Base-by-base conservation (phyloP, 78 protist genomes). In the Cavenderia fasciculata region DNA sequence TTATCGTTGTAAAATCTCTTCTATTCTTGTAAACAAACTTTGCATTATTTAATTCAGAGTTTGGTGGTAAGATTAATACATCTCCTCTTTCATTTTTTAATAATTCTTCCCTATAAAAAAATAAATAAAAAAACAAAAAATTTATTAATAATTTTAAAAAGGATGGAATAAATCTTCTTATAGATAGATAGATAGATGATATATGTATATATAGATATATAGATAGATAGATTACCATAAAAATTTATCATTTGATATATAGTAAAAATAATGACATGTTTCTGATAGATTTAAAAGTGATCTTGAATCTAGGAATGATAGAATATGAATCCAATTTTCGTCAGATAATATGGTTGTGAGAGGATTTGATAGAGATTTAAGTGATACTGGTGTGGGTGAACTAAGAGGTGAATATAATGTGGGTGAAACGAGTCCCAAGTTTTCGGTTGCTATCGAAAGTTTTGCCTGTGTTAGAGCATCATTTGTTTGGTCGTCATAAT, bases 271-370 rank as follows among this genome's bases (percentile, higher is more conserved):
- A n/a, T 52, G 71, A 31, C 70, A 82, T 7, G 47, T 34, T 44
- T 65, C 78, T 5, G 90, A 82, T 2, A 68, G 49, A 1, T 54
- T 27, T 27, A 82, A 21, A 11, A 82, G 21, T 0, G 90, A 56
- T 82, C 57, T 68, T n/a, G 10, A 56, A 25, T 82, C 90, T 43
- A 82, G 40, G 33, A 16, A 14, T 10, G 40, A 36, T 41, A 82
- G 54, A n/a, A 82, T 82, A 10, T 49, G n/a, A 4, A 82, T 68
- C 90, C 90, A 82, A 56, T 82, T 54, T 33, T 82, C 90, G 23
- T 82, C 90, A 1, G 90, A 82, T 18, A 82, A 62, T 7, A 4
- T 31, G 47, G 47, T 34, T 6, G 43, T 63, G 51, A 4, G 6
- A 43, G 46, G 12, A 5, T 2, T 72, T 8, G 43, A 6, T 3